A percentile compares a stretch with the other conserved stretches of the same genome.
Conservation (phyloP, 2,329 filamentous ascomycete genomes). For the Metarhizium anisopliae region DNA sequence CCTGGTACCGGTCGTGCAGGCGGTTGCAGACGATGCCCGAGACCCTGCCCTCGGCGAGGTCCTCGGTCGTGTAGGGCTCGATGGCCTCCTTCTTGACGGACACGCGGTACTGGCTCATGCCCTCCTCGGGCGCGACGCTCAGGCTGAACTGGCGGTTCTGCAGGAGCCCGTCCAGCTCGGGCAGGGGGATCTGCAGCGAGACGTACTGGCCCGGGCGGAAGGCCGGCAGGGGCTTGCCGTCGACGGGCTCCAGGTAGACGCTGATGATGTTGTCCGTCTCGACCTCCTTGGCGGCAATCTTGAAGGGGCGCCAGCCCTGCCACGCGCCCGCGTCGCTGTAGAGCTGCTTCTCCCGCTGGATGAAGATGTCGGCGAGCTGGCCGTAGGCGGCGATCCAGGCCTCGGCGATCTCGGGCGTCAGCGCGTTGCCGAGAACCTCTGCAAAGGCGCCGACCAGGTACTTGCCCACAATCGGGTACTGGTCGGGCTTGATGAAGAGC, state of each 20-base stretch:
- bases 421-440: slow-evolving; percentile 55
- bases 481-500: slow-evolving; percentile 58
- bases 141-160: slow-evolving; percentile 72
- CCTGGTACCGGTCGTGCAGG: slow-evolving; percentile 37
- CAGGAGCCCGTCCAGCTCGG: slow-evolving; percentile 46
- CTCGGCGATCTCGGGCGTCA: slow-evolving; percentile 56
- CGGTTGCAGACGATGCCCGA: slow-evolving; percentile 44
- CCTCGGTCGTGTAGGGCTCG: slow-evolving; percentile 15
- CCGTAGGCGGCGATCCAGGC: slow-evolving; percentile 67
- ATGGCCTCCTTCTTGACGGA: slow-evolving; percentile 58
- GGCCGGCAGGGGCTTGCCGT: slow-evolving; percentile 44
- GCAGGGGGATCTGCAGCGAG: slow-evolving; percentile 53
- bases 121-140: slow-evolving; percentile 43
- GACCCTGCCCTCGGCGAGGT: slow-evolving; percentile 23
- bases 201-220: slow-evolving; percentile 69
- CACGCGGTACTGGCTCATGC: slow-evolving; percentile 57
- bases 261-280: slow-evolving; percentile 55
- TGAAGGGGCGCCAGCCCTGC: slow-evolving; percentile 41
- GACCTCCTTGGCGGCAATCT: slow-evolving; percentile 48
- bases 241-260: slow-evolving; percentile 59
- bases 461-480: slow-evolving; percentile 63
- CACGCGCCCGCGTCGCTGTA: slow-evolving; percentile 43
- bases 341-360: slow-evolving; percentile 51
- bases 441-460: slow-evolving; percentile 60
- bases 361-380: slow-evolving; percentile 63